phyloP scores from a whole-genome alignment of 805 yeast species.

The Yamadazyma insecticola region DNA sequence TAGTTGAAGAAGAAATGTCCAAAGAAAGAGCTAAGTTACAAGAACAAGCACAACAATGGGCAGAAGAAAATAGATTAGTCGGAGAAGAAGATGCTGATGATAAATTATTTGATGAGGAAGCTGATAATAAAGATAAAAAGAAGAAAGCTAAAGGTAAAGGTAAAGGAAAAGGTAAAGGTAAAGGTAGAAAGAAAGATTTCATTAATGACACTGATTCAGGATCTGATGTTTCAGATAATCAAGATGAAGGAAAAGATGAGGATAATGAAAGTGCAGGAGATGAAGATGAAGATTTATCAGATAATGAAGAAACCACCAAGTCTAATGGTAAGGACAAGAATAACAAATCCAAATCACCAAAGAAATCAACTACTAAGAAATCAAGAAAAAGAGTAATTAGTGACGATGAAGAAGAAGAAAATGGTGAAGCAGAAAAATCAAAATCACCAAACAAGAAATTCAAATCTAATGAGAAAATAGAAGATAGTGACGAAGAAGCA shows the following conservation, averaged over 20 bases:
- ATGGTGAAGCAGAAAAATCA: slow-evolving; percentile 2
- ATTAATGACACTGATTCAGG: slow-evolving; percentile 28
- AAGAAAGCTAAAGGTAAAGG: slow-evolving; percentile 27
- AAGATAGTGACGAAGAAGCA: slow-evolving; percentile 48
- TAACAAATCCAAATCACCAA: slow-evolving; percentile 18
- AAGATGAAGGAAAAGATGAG: slow-evolving; percentile 24
- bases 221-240: slow-evolving; percentile 16
- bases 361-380: slow-evolving; percentile 21
- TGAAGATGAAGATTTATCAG: slow-evolving; percentile 24
- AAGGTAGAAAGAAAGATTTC: slow-evolving; percentile 21
- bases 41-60: slow-evolving; percentile 51
- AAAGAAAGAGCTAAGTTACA: slow-evolving; percentile 44
- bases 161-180: slow-evolving; percentile 17
- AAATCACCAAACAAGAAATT: slow-evolving; percentile 16
- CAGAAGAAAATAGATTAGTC: slow-evolving; percentile 35
- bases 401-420: slow-evolving; percentile 21
- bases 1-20: slow-evolving; percentile 40
- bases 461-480: slow-evolving; percentile 27
- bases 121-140: slow-evolving; percentile 18
- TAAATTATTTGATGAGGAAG: slow-evolving; percentile 32
- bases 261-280: slow-evolving; percentile 5
- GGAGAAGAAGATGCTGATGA: slow-evolving; percentile 36
- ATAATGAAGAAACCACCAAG: slow-evolving; percentile 18
- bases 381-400: slow-evolving; percentile 16
- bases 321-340: slow-evolving; percentile 16